Conservation (phyloP, 2,329 filamentous ascomycete species). For the Pseudogymnoascus sp. region DNA sequence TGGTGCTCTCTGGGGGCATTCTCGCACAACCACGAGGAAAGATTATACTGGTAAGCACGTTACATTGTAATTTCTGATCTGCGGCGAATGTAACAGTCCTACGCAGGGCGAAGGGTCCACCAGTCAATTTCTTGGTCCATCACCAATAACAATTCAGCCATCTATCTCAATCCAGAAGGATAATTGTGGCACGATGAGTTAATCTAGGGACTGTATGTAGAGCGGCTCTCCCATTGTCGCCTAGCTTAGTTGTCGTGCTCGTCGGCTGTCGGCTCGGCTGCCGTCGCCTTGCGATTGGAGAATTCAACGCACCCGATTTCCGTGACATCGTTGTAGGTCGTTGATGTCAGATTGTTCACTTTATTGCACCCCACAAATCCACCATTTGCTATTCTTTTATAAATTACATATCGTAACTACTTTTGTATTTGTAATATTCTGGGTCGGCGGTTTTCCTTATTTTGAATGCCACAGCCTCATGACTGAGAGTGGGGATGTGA, state of each 20-base stretch:
- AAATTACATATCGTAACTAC: not conserved
- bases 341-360: not conserved
- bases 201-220: not conserved
- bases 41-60: not conserved
- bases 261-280: not conserved
- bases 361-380: not conserved
- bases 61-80: not conserved
- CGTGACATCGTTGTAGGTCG: not conserved
- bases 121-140: not conserved
- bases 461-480: not conserved
- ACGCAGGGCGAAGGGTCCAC: not conserved
- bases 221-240: not conserved
- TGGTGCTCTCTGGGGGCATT: not conserved
- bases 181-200: not conserved
- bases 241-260: not conserved
- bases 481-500: not conserved
- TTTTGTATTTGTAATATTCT: not conserved
- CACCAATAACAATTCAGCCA: not conserved
- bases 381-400: not conserved
- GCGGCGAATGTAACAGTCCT: not conserved
- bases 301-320: not conserved
- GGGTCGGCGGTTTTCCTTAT: not conserved
- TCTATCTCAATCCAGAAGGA: not conserved
- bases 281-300: not conserved
- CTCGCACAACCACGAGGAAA: not conserved